Percentiles rank a stretch among this genome's conserved stretches.
These are phyloP conservation scores for Hypoxylon sp. DNA, from an alignment of 2,329 filamentous ascomycete genomes.

Conservation along the genomic window DNA sequence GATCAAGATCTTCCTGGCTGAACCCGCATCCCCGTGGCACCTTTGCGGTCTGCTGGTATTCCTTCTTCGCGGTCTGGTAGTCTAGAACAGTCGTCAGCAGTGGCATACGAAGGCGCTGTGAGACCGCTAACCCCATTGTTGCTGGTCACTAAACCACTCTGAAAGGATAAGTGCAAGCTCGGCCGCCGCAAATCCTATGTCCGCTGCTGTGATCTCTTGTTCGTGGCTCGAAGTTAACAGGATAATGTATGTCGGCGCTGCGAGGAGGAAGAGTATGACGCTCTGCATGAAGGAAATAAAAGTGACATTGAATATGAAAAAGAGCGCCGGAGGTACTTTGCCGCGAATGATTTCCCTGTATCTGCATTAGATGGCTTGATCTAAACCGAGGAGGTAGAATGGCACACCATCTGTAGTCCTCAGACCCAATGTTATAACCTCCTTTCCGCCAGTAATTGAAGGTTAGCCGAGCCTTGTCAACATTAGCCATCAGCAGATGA, in stretches of 20 bases:
- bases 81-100: constrained; percentile 59
- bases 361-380: constrained; percentile 44
- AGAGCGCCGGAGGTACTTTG: constrained; percentile 73
- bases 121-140: constrained; percentile 82
- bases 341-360: constrained; percentile 78
- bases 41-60: constrained; percentile 81
- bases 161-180: constrained; percentile 68
- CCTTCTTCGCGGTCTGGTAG: constrained; percentile 84
- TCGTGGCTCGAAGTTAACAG: constrained; percentile 79
- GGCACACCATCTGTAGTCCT: constrained; percentile 89
- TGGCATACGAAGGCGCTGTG: neutral
- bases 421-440: constrained; percentile 88
- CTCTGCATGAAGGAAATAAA: constrained; percentile 92
- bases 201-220: constrained; percentile 60
- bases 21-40: constrained; percentile 74
- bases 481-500: constrained; percentile 45
- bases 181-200: constrained; percentile 64
- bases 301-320: constrained; percentile 88
- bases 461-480: constrained; percentile 78
- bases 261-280: constrained; percentile 82
- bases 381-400: neutral
- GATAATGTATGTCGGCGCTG: constrained; percentile 84
- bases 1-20: constrained; percentile 82
- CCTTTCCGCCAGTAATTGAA: constrained; percentile 98
- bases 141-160: constrained; percentile 89